phyloP scores from a whole-genome alignment of 257 asterid genomes.

The Nicotiana obtusifolia region DNA sequence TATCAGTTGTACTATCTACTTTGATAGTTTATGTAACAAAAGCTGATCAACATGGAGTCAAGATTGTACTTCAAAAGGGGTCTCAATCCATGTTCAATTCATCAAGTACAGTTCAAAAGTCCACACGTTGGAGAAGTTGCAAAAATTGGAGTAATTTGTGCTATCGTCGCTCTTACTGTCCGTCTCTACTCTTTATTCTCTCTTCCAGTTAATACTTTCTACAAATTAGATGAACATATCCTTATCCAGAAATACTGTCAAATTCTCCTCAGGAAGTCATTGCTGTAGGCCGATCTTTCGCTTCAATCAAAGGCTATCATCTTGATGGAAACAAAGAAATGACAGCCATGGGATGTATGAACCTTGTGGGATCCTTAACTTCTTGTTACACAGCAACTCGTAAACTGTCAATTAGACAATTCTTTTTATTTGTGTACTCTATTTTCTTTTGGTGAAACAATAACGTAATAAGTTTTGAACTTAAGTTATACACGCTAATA shows the following conservation, averaged over 20 bases:
- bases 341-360: conserved; percentile 82
- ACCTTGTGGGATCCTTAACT: conserved; percentile 63
- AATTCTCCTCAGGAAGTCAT: conserved; percentile 91
- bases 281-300: conserved; percentile 85
- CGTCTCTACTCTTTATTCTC: conserved; percentile 6
- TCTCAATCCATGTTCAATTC: conserved; percentile 56
- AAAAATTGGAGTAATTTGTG: conserved; percentile 68
- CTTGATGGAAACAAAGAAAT: conserved; percentile 91
- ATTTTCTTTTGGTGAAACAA: no score
- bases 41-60: conserved; percentile 65
- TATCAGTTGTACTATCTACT: conserved; percentile 6
- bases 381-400: conserved; percentile 85
- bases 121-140: conserved; percentile 57
- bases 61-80: conserved; percentile 84
- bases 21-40: conserved; percentile 51
- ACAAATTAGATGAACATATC: not conserved
- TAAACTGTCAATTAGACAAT: not conserved
- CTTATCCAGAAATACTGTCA: not conserved
- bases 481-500: no score
- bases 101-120: conserved; percentile 45
- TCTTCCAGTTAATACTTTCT: not conserved
- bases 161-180: conserved; percentile 86
- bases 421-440: no score
- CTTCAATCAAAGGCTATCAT: conserved; percentile 72
- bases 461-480: no score